Evolutionary conservation across 345 rosid species (phyloP).

Genomic region (Firmiana major): DNA sequence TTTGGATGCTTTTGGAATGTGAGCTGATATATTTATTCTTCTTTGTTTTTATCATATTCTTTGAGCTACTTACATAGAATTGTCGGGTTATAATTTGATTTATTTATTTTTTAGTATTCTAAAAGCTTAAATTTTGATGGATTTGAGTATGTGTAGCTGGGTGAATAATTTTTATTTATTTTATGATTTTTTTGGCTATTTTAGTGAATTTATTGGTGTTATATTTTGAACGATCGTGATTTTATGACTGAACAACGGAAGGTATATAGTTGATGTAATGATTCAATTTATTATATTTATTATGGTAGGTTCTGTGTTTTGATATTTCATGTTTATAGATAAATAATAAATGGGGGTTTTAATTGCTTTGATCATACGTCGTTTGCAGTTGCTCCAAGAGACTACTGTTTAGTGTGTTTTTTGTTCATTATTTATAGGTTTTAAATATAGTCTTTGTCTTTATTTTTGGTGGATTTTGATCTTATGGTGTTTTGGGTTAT

Average conservation of each 20-base stretch:
- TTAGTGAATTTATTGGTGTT: too few species aligned
- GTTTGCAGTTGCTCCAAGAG: not conserved
- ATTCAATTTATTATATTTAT: not conserved
- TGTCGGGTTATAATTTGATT: not conserved
- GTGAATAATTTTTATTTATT: too few species aligned
- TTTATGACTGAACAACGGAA: too few species aligned
- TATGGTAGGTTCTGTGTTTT: not conserved
- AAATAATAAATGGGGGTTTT: not conserved
- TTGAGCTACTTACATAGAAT: not conserved
- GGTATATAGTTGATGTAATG: too few species aligned
- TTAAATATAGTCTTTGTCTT: not conserved
- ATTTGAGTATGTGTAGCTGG: not conserved
- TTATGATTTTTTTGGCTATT: not conserved
- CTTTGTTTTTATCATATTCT: not conserved
- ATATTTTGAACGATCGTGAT: too few species aligned
- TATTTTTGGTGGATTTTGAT: constrained; percentile 10
- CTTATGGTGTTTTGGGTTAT: constrained; percentile 23
- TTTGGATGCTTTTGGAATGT: not conserved
- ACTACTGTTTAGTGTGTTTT: not conserved
- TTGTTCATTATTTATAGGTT: not conserved
- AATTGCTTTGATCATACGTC: not conserved
- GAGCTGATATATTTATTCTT: not conserved
- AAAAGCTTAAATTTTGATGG: not conserved
- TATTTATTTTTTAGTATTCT: not conserved
- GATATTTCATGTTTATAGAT: not conserved